A percentile compares a stretch with the other conserved stretches of the same genome.
Evolutionary conservation across 371 early-diverging fungal species (phyloP).

Genomic region (Thermomucor indicae-seudaticae): DNA sequence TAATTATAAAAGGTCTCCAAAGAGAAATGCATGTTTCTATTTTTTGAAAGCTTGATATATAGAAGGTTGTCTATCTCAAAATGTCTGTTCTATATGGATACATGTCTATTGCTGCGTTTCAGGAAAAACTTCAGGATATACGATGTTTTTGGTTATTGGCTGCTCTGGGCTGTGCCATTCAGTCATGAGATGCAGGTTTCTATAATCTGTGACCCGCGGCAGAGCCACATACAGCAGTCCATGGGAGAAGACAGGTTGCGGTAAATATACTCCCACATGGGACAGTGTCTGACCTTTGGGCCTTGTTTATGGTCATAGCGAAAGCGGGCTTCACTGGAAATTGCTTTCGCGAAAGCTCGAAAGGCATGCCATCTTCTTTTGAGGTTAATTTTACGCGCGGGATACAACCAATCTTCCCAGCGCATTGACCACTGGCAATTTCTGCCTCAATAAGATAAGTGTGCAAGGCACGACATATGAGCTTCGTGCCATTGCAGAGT

Average conservation of each 20-base stretch:
- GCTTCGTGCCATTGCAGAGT: constrained; percentile 14
- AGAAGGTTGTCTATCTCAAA: too few relatives aligned
- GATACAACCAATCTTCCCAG: neutral
- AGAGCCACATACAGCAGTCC: constrained; percentile 17
- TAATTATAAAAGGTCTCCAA: too few relatives aligned
- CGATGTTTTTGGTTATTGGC: neutral
- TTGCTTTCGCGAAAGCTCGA: neutral
- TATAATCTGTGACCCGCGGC: constrained; percentile 2
- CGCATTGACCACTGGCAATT: neutral
- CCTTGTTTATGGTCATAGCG: constrained; percentile 17
- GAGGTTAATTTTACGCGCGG: neutral
- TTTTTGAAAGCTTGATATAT: too few relatives aligned
- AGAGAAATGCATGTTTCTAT: too few relatives aligned
- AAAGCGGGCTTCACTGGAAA: constrained; percentile 16
- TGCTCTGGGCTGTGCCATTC: neutral
- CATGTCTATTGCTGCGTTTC: too few relatives aligned
- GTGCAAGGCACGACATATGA: constrained; percentile 2
- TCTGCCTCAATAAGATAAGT: neutral
- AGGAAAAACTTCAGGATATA: neutral
- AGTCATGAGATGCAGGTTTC: neutral
- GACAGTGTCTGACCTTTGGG: constrained; percentile 20
- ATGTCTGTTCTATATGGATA: too few relatives aligned
- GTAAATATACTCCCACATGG: constrained; percentile 11
- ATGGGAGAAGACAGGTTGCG: constrained; percentile 15
- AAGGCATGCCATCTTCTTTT: neutral